Conservation (phyloP, 1,139 yeast genomes). For the Pichia sp. region DNA sequence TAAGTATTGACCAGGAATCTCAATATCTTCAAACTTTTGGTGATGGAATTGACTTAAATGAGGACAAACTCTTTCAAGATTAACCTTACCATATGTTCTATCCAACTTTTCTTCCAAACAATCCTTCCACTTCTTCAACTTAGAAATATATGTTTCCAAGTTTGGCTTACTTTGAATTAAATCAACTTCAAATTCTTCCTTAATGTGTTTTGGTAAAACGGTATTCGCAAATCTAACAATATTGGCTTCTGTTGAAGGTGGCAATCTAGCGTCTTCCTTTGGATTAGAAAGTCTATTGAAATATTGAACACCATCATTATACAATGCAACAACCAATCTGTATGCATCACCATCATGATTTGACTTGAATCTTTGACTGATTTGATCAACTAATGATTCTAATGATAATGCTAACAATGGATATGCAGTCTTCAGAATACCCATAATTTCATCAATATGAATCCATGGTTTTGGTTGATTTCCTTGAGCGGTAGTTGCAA, state of each 20-base stretch:
- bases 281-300: slow-evolving; percentile 85
- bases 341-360: slow-evolving; percentile 97
- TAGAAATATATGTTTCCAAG: slow-evolving; percentile 79
- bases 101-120: slow-evolving; percentile 90
- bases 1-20: slow-evolving; percentile 95
- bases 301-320: slow-evolving; percentile 91
- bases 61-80: slow-evolving; percentile 89
- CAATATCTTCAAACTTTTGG: slow-evolving; percentile 96
- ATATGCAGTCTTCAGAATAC: slow-evolving; percentile 92
- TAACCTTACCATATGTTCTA: slow-evolving; percentile 71
- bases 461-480: slow-evolving; percentile 74
- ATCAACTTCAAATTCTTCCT: slow-evolving; percentile 91
- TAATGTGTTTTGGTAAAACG: slow-evolving; percentile 84
- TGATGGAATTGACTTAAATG: slow-evolving; percentile 97
- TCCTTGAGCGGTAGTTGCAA: not conserved
- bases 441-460: slow-evolving; percentile 93
- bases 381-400: slow-evolving; percentile 95
- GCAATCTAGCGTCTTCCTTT: slow-evolving; percentile 82
- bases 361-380: slow-evolving; percentile 90
- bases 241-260: slow-evolving; percentile 90
- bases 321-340: slow-evolving; percentile 84
- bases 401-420: slow-evolving; percentile 90
- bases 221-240: slow-evolving; percentile 91
- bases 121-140: slow-evolving; percentile 90
- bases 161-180: slow-evolving; percentile 87